Conservation (phyloP, 2,329 filamentous ascomycete genomes). For the Xylaria digitata region DNA sequence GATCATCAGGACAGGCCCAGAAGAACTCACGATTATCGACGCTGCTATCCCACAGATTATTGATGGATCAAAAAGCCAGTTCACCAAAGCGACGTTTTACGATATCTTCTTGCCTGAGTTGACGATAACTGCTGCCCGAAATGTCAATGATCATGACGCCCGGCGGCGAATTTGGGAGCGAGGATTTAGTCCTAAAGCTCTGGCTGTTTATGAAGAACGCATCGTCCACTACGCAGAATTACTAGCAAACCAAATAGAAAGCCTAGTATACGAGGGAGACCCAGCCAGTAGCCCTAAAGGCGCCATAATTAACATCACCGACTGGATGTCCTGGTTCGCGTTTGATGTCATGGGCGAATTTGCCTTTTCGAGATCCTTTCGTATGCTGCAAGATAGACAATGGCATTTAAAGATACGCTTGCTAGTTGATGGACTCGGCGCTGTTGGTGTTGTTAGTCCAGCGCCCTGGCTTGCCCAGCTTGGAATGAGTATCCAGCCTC, state of each 20-base stretch:
- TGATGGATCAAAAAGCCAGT: conserved; percentile 35
- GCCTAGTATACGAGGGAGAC: background rate
- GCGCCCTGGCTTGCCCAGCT: conserved; percentile 12
- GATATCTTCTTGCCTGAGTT: conserved; percentile 41
- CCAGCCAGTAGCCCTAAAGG: background rate
- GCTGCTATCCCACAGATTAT: conserved; percentile 28
- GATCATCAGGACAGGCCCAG: conserved; percentile 43
- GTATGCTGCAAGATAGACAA: conserved; percentile 37
- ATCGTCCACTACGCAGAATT: conserved; percentile 36
- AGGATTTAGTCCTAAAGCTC: conserved; percentile 31
- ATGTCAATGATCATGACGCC: conserved; percentile 30
- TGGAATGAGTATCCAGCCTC: background rate
- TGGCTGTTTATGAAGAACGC: conserved; percentile 33
- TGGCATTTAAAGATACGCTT: conserved; percentile 35
- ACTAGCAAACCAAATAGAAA: conserved; percentile 27
- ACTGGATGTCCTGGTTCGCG: conserved; percentile 40
- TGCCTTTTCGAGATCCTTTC: conserved; percentile 41
- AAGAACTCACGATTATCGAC: conserved; percentile 42
- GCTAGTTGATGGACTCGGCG: conserved; percentile 18
- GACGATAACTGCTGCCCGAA: conserved; percentile 33
- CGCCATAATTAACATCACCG: conserved; percentile 34
- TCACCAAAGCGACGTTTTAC: conserved; percentile 41
- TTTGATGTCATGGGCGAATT: conserved; percentile 46
- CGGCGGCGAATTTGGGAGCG: conserved; percentile 39
- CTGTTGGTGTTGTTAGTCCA: conserved; percentile 10